phyloP scores from a whole-genome alignment of 345 rosid species.

The Lenwebbia sp. region DNA sequence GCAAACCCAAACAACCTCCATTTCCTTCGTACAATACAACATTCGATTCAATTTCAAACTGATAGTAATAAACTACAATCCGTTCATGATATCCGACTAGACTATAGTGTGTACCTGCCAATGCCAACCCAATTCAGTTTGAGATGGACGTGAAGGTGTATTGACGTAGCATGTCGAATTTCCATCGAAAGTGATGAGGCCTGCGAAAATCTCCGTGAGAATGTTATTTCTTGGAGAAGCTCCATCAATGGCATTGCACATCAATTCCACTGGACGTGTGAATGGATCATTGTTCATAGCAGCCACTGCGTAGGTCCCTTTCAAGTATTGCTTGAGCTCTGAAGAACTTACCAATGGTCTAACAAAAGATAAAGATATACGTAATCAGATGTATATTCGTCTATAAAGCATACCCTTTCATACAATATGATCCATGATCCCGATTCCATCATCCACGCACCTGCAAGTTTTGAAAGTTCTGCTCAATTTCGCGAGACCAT shows the following conservation, averaged over 20 bases:
- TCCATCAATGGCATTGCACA: background rate
- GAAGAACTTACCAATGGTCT: background rate
- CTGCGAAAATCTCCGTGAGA: background rate
- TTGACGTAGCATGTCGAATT: background rate
- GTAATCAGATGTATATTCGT: background rate
- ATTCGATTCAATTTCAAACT: background rate
- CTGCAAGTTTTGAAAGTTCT: too few relatives aligned
- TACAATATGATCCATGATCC: background rate
- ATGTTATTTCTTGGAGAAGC: background rate
- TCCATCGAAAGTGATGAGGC: background rate
- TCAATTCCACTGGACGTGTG: background rate
- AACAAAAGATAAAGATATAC: background rate
- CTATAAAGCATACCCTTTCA: background rate
- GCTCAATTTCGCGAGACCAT: too few relatives aligned
- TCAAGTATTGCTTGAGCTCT: background rate
- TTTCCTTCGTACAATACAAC: background rate
- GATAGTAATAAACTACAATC: background rate
- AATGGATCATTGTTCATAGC: background rate
- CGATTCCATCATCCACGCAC: too few relatives aligned
- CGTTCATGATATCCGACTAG: background rate
- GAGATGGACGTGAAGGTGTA: background rate
- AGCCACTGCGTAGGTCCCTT: rapidly evolving
- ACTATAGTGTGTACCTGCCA: background rate
- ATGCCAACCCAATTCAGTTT: background rate
- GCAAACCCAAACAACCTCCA: background rate